Evolutionary conservation across 164 flowering plant species (phyloP).

Genomic region (Vitis riparia): DNA sequence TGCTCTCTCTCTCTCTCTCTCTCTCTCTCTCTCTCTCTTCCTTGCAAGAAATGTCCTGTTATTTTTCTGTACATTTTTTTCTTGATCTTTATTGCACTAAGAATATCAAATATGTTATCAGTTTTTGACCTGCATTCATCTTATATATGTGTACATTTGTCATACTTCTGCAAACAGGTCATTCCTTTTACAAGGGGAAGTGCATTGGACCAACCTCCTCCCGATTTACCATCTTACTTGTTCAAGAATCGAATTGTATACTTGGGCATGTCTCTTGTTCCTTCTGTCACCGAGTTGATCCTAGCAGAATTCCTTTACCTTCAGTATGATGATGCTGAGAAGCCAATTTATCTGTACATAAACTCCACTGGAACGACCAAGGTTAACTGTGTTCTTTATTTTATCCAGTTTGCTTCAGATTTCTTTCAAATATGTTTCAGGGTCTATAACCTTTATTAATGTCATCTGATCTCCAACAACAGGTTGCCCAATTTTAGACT

Average conservation of each 20-base stretch:
- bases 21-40: too few relatives aligned
- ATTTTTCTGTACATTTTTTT: too few relatives aligned
- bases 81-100: too few relatives aligned
- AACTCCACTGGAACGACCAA: constrained; percentile 94
- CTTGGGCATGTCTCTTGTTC: constrained; percentile 89
- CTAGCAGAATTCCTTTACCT: constrained; percentile 88
- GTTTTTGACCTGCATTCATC: not conserved
- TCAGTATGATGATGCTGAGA: constrained; percentile 69
- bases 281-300: constrained; percentile 85
- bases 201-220: constrained; percentile 95
- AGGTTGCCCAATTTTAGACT: too few relatives aligned
- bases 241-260: constrained; percentile 85
- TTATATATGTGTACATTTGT: not conserved
- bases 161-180: constrained; percentile 49
- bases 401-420: not conserved
- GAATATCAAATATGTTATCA: too few relatives aligned
- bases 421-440: too few relatives aligned
- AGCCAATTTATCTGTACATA: constrained; percentile 86
- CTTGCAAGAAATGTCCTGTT: too few relatives aligned
- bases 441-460: too few relatives aligned
- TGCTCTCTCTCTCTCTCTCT: too few relatives aligned
- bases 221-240: constrained; percentile 89
- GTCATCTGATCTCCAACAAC: too few relatives aligned
- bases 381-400: constrained; percentile 37
- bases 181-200: constrained; percentile 80